Conservation (phyloP, 257 asterid genomes). For the Lycium barbarum region DNA sequence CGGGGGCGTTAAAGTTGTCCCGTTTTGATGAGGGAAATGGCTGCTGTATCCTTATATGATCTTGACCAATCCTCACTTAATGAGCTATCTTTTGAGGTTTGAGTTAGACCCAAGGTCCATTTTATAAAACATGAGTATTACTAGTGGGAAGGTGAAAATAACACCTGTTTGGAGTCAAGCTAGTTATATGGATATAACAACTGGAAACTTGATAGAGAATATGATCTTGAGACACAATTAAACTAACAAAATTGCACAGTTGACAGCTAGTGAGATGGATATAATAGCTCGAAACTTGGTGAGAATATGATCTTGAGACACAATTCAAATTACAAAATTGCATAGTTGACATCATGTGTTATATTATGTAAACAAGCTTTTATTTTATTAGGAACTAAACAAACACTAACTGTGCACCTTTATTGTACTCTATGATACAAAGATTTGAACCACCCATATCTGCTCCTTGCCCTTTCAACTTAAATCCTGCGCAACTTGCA, state of each 20-base stretch:
- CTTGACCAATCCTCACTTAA: background rate
- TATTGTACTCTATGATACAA: background rate
- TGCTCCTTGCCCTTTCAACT: background rate
- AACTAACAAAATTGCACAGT: background rate
- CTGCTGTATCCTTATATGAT: background rate
- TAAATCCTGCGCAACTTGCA: background rate
- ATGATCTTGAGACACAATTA: background rate
- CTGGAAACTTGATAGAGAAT: background rate
- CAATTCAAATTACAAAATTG: background rate
- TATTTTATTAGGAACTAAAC: background rate
- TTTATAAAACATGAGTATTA: background rate
- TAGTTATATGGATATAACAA: background rate
- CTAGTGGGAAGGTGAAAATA: conserved; percentile 1
- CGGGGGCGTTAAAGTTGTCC: background rate
- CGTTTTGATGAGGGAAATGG: conserved; percentile 6
- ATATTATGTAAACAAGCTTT: background rate
- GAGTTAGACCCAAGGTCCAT: background rate
- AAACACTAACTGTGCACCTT: background rate
- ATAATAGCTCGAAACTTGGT: background rate
- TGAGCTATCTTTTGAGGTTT: background rate
- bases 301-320: conserved; percentile 3
- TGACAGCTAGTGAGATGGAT: background rate
- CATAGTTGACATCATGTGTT: background rate
- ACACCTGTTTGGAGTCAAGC: background rate
- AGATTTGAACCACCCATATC: background rate